Base-by-base conservation (phyloP, 2,329 filamentous ascomycete species). In the Falciphora oryzae region DNA sequence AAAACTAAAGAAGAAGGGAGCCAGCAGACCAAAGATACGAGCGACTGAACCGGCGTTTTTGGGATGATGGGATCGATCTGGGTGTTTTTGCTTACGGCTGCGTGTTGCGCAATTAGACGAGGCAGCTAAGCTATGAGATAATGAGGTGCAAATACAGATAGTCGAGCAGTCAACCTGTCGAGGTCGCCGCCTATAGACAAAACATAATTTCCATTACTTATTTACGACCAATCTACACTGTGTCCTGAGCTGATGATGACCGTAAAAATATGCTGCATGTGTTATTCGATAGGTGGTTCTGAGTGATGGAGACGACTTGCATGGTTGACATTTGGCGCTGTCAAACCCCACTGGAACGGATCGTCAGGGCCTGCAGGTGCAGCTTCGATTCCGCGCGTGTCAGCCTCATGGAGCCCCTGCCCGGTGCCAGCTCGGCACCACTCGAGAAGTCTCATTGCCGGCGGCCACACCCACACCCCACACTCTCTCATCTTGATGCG, bases 1-100 rank as follows among this genome's bases (percentile, higher is more conserved):
- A 6, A 57, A n/a, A 8, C 14, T 3, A 16, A 58, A 16, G 10
- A 13, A 29, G 13, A 28, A 31, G 18, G 18, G 8, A 25, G 14
- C 11, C 29, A 28, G 27, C 18, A 29, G 29, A 22, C 18, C 57
- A 18, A 22, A 58, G 27, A 58, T 18, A 58, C 57, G 57, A 58
- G 27, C 57, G 14, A 58, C 57, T 58, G 57, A 58, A 29, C 27
- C 22, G 57, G 57, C 57, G 57, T 58, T 58, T 57, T 58, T 53
- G 44, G 44, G 44, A 14, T 14, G 27, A 31, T 58, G 57, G 29
- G 29, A 58, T 18, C 57, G 25, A 58, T 58, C 25, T 58, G 57
- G 25, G 22, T 29, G 25, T 58, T 18, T 28, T 58, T 29, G 29
- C n/a, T 31, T 31, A 25, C 7, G 29, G 11, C 57, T 29, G 57